Conservation (phyloP, 1,284 basidiomycete species). For the Waitea zeae region DNA sequence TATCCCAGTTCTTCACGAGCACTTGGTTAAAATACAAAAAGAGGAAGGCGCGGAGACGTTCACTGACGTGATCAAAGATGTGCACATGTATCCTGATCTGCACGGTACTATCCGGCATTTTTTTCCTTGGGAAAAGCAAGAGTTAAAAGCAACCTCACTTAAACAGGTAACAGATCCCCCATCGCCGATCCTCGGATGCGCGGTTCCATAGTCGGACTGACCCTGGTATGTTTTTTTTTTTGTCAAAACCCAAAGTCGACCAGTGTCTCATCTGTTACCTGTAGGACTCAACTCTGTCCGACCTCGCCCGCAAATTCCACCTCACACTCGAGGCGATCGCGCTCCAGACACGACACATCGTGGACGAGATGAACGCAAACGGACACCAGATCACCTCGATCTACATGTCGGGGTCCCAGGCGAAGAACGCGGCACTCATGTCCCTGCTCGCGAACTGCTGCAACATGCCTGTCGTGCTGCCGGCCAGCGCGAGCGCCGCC, state of each 20-base stretch:
- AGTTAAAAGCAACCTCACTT: too few species aligned
- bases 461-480: conserved; percentile 71
- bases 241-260: not conserved
- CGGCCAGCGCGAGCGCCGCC: conserved; percentile 59
- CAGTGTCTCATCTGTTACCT: conserved; percentile 10
- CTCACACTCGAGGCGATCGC: conserved; percentile 90
- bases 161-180: conserved; percentile 94
- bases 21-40: conserved; percentile 49
- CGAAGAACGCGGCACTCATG: conserved; percentile 74
- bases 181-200: conserved; percentile 89
- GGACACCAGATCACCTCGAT: conserved; percentile 79
- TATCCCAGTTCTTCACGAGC: conserved; percentile 49
- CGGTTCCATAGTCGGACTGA: conserved; percentile 79
- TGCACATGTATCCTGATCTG: conserved; percentile 92
- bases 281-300: conserved; percentile 61
- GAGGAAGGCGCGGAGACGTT: conserved; percentile 40
- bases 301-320: conserved; percentile 84
- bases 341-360: conserved; percentile 88
- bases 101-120: too few species aligned
- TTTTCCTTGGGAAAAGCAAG: too few species aligned
- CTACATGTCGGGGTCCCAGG: conserved; percentile 90
- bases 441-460: conserved; percentile 80
- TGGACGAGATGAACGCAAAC: conserved; percentile 77
- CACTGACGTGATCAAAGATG: conserved; percentile 77
- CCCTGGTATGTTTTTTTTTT: conserved; percentile 53